phyloP scores from a whole-genome alignment of 805 yeast species.

The Scheffersomyces spartinae region DNA sequence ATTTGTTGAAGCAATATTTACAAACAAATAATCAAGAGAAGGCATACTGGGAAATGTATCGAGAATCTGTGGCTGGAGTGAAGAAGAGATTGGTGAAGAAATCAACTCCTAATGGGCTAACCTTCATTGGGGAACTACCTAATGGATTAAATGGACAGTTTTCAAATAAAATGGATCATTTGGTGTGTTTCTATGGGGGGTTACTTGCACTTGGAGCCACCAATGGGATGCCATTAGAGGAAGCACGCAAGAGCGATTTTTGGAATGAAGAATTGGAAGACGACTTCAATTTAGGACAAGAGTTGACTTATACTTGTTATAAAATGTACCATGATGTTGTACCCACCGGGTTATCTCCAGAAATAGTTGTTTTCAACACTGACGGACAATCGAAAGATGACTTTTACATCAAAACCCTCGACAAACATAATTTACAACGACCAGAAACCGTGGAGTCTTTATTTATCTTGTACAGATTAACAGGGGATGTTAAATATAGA shows the following conservation, averaged over 20 bases:
- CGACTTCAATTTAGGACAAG: constrained; percentile 62
- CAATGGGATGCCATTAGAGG: constrained; percentile 45
- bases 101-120: constrained; percentile 50
- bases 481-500: constrained; percentile 72
- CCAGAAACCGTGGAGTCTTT: constrained; percentile 91
- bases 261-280: constrained; percentile 52
- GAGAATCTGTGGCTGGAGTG: constrained; percentile 68
- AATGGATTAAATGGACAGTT: constrained; percentile 50
- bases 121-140: constrained; percentile 71
- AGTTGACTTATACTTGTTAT: constrained; percentile 71
- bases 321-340: constrained; percentile 60
- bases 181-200: constrained; percentile 89
- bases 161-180: constrained; percentile 78
- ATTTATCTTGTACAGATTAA: constrained; percentile 66
- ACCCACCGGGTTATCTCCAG: constrained; percentile 76
- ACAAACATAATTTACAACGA: constrained; percentile 78
- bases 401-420: constrained; percentile 57
- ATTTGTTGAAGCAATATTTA: constrained; percentile 72
- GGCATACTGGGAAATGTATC: constrained; percentile 62
- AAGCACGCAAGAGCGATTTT: constrained; percentile 39
- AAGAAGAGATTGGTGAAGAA: constrained; percentile 49
- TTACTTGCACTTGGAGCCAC: constrained; percentile 85
- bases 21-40: constrained; percentile 56
- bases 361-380: constrained; percentile 73
- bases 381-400: constrained; percentile 35